Percentiles rank a stretch among this genome's conserved stretches.
Conservation (phyloP, 2,329 filamentous ascomycete genomes). For the Aureobasidium sp. region DNA sequence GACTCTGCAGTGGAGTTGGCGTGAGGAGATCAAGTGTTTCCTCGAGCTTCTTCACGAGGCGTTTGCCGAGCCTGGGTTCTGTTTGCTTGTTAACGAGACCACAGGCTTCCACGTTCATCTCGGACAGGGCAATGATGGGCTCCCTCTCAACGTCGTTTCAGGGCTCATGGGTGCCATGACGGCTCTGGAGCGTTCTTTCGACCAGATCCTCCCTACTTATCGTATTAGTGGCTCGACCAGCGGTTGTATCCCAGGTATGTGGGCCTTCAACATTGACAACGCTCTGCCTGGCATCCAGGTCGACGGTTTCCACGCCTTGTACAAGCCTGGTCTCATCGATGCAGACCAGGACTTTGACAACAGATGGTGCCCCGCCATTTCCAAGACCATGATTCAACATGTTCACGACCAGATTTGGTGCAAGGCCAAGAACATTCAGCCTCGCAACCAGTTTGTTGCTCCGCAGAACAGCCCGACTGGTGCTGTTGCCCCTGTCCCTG, state of each 20-base stretch:
- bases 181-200: conserved; percentile 4
- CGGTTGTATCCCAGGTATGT: not conserved
- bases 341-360: not conserved
- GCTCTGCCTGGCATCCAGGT: not conserved
- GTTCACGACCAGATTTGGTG: not conserved
- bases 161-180: not conserved
- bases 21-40: not conserved
- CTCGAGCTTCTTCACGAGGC: not conserved
- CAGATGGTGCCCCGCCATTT: not conserved
- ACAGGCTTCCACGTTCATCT: not conserved
- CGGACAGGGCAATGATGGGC: not conserved
- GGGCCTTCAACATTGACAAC: not conserved
- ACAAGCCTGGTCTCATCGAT: not conserved
- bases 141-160: not conserved
- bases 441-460: not conserved
- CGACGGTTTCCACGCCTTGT: not conserved
- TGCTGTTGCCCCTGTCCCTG: not conserved
- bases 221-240: not conserved
- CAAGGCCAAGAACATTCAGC: not conserved
- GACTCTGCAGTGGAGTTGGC: not conserved
- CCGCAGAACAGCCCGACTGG: not conserved
- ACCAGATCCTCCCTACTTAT: not conserved
- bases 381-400: not conserved
- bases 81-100: not conserved
- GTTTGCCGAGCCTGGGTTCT: not conserved